These are phyloP conservation scores for Colletotrichum coccodes DNA, from an alignment of 2,329 filamentous ascomycete species.

Conservation along the genomic window DNA sequence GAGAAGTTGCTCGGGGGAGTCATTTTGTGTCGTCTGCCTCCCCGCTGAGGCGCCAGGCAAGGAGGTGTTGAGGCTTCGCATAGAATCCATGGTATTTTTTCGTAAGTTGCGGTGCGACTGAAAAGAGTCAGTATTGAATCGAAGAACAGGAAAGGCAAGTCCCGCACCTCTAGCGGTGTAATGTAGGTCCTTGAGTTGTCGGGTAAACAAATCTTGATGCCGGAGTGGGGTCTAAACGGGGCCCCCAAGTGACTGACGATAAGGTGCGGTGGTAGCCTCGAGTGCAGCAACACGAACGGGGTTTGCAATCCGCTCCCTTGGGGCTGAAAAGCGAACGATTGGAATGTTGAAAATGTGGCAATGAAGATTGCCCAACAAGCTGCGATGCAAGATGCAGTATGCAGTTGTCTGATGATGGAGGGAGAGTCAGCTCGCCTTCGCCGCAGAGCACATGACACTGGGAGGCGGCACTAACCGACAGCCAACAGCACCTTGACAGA, in stretches of 20 bases:
- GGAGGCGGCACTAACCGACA: slow-evolving; percentile 15
- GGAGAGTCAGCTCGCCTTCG: not conserved
- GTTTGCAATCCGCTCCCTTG: not conserved
- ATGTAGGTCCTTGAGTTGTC: slow-evolving; percentile 13
- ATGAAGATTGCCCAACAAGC: not conserved
- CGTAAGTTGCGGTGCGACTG: not conserved
- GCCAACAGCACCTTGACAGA: slow-evolving; percentile 8
- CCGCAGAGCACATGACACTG: slow-evolving; percentile 31
- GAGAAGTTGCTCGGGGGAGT: slow-evolving; percentile 74
- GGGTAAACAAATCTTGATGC: slow-evolving; percentile 32
- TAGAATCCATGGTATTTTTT: slow-evolving; percentile 42
- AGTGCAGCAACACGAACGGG: not conserved
- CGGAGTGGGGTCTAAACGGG: slow-evolving; percentile 25
- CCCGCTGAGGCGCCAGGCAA: slow-evolving; percentile 34
- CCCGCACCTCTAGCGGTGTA: slow-evolving; percentile 30
- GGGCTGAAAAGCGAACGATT: not conserved
- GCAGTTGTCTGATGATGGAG: slow-evolving; percentile 5
- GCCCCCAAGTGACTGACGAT: slow-evolving; percentile 22
- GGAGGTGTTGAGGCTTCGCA: slow-evolving; percentile 41
- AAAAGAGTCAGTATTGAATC: slow-evolving; percentile 3
- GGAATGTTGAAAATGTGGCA: not conserved
- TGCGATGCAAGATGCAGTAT: slow-evolving; percentile 14
- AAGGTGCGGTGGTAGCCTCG: slow-evolving; percentile 8
- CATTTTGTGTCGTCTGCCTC: slow-evolving; percentile 42
- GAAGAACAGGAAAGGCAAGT: slow-evolving; percentile 7